Evolutionary conservation across 1,139 yeast genomes (phyloP).

Genomic region (Hemisphaericaspora xylanilytica): DNA sequence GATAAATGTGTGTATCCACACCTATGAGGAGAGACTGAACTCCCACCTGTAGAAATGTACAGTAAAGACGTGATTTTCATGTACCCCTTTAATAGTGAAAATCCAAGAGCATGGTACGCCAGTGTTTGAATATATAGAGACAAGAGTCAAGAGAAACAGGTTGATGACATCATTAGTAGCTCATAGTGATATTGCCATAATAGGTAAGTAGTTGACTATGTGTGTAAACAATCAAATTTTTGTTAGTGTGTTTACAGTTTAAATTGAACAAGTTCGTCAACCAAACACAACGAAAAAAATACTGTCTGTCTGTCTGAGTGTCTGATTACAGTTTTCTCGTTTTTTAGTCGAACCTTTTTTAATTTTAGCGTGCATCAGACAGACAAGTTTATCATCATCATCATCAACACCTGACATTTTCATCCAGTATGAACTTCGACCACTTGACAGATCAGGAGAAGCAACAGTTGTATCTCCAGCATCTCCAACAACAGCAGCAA

Average conservation of each 20-base stretch:
- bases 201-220: too few species aligned
- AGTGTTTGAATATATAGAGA: too few species aligned
- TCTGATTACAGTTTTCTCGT: too few species aligned
- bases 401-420: not conserved
- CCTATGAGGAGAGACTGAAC: not conserved
- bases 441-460: slow-evolving; percentile 34
- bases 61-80: not conserved
- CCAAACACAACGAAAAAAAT: not conserved
- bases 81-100: too few species aligned
- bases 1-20: not conserved
- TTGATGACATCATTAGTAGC: too few species aligned
- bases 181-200: too few species aligned
- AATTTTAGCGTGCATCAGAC: not conserved
- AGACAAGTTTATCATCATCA: not conserved
- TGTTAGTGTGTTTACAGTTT: too few species aligned
- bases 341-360: too few species aligned
- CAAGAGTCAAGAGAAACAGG: too few species aligned
- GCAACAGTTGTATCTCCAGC: slow-evolving; percentile 29
- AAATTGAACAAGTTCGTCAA: not conserved
- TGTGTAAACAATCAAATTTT: too few species aligned
- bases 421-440: slow-evolving; percentile 28
- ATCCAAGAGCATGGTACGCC: too few species aligned
- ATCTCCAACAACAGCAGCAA: slow-evolving; percentile 19
- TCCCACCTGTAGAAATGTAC: not conserved
- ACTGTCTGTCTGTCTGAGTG: slow-evolving; percentile 1